Base-by-base conservation (phyloP, 345 rosid genomes). In the Brassica nigra region DNA sequence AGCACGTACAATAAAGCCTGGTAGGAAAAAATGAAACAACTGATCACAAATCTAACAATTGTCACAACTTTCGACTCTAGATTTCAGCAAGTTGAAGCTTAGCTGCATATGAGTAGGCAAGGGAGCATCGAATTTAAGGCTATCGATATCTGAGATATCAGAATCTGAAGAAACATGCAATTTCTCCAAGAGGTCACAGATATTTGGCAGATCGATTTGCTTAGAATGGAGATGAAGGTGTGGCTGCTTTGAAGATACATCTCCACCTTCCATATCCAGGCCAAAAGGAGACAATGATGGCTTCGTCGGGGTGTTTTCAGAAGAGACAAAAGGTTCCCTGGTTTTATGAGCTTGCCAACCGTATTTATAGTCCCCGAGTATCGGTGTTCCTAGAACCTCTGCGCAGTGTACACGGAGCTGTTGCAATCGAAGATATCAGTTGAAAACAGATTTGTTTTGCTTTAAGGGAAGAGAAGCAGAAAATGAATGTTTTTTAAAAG, bases 341-440 rank as follows among this genome's bases (percentile, higher is more conserved):
- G 83, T 73, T 85, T 84, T 84, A 81, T 95, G 96, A 79, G 87
- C 85, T 84, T 88, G 97, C 97, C 98, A 90, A 5, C 92, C 98
- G 11, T 95, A 95, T 77, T 95, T 95, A 68, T 80, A 93, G 82
- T 93, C 98, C 66, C 99, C 99, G 3, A 95, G 90, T 78, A 95
- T 90, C 3, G 99, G 98, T 44, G 99, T 92, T 67, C 97, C 93
- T 77, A 94, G 74, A 57, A 90, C 92, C 78, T 93, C 96, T 30
- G 98, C 98, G 79, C 99, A 93, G 80, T 95, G 99, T 74, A 95
- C 99, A 12, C 98, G 94, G 27, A 95, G 90, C 98, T 95, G 87
- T 58, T 20, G 79, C 75, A 74, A 39, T 52, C 14, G n/a, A 52
- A 81, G 8, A 64, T 11, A 62, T 34, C 27, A 31, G 34, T 31